These are phyloP conservation scores for Tephrocybe sp. DNA, from an alignment of 768 basidiomycete species.

Conservation along the genomic window DNA sequence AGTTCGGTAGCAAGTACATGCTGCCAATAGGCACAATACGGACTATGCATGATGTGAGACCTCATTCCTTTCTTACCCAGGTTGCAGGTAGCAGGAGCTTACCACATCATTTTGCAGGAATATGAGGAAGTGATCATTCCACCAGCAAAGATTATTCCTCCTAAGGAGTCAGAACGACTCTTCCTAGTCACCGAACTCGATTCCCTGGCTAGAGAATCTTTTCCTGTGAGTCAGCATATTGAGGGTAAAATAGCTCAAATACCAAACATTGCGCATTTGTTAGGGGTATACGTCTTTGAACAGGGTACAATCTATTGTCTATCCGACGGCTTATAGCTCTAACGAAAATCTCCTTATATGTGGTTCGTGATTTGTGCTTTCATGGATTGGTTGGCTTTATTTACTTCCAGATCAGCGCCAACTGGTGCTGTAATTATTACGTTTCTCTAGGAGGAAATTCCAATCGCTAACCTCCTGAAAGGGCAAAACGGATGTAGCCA, in stretches of 20 bases:
- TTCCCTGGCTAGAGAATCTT: constrained; percentile 73
- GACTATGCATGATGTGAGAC: constrained; percentile 60
- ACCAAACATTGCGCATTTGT: neutral
- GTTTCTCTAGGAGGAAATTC: neutral
- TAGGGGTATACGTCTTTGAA: constrained; percentile 88
- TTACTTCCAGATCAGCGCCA: constrained; percentile 57
- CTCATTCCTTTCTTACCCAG: neutral
- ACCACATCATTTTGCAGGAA: constrained; percentile 41
- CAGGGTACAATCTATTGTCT: constrained; percentile 93
- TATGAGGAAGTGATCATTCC: constrained; percentile 91
- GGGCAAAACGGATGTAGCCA: constrained; percentile 99
- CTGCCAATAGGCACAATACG: constrained; percentile 83
- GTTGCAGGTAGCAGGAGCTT: neutral
- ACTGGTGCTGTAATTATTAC: constrained; percentile 86
- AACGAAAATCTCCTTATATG: constrained; percentile 97
- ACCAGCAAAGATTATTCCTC: constrained; percentile 76
- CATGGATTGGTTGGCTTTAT: neutral
- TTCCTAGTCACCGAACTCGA: constrained; percentile 75
- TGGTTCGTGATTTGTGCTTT: constrained; percentile 43
- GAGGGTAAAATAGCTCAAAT: neutral
- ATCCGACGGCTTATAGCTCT: constrained; percentile 87
- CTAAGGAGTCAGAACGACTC: constrained; percentile 65
- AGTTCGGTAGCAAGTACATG: constrained; percentile 73
- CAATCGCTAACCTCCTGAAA: constrained; percentile 27
- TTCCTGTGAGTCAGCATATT: constrained; percentile 55